Base-by-base conservation (phyloP, 164 flowering plant species). In the Dillenia suffruticosa region DNA sequence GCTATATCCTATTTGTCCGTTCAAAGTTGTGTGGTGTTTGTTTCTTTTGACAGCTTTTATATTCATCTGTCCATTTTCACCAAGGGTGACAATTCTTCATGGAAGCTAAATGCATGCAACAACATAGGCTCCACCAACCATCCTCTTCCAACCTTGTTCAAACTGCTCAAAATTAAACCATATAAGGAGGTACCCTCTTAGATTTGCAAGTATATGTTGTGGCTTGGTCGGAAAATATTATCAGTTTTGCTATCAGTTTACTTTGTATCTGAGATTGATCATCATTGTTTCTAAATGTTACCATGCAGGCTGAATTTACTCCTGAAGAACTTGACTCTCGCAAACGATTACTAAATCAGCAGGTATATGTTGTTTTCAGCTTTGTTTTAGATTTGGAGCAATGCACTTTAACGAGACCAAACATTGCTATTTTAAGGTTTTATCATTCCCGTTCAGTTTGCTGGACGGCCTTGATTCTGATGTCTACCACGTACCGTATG, bases 221-320 rank as follows among this genome's bases (percentile, higher is more conserved):
- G 1, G 22, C 22, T 19, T 19, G 22, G 22, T 19, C 1, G 22
- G 22, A 19, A 19, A 19, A 19, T 19, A 1, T 19, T 19, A 19
- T 19, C 22, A 19, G 22, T 19, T 19, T 19, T 19, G 22, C 22
- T 19, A 19, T 19, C 22, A 19, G 22, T 19, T 19, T 19, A 32
- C 9, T 46, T 32, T 19, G 5, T 12, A 6, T 12, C 16, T 9
- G 47, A 63, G 53, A 32, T 32, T 9, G 44, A 12, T 53, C 46
- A 44, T 46, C 54, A 19, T 19, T 66, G 50, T 46, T 55, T 40
- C 40, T 65, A 44, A 66, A 17, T 10, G 49, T 19, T 61, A 44
- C 49, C 58, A 54, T 45, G 51, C 80, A 88, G 91, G 95, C 92
- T 61, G 89, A 84, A 55, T 88, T 86, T 65, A 82, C 86, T 12